Evolutionary conservation across 73 alveolate genomes (phyloP).

Genomic region (Paramecium caudatum): DNA sequence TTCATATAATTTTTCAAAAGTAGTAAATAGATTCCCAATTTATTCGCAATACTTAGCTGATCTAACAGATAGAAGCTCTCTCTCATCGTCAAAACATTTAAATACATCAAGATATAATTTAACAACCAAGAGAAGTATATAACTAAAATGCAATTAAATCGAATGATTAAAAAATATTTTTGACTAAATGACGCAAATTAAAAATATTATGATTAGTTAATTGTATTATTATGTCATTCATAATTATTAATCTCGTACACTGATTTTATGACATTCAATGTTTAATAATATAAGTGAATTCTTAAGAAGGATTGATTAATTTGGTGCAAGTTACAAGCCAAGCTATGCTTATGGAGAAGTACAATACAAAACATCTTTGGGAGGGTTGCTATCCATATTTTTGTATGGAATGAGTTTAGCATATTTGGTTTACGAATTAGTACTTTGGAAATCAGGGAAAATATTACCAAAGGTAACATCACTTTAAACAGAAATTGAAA

Average conservation of each 20-base stretch:
- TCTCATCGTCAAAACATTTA: background rate
- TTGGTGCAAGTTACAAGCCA: slow-evolving; percentile 51
- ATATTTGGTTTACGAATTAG: slow-evolving; percentile 7
- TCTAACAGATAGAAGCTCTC: slow-evolving; percentile 10
- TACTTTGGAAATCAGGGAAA: background rate
- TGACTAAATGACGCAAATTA: no score
- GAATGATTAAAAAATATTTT: no score
- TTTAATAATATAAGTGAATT: background rate
- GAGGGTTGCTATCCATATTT: slow-evolving; percentile 16
- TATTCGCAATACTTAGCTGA: background rate
- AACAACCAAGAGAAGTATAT: slow-evolving; percentile 9
- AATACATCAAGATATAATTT: slow-evolving; percentile 29
- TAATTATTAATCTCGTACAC: no score
- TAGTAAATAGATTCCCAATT: background rate
- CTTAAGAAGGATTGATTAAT: slow-evolving; percentile 54
- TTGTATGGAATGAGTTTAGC: slow-evolving; percentile 60
- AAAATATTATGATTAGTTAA: no score
- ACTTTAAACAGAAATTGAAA: background rate
- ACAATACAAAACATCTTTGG: slow-evolving; percentile 36
- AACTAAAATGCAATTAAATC: no score
- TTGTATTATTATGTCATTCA: no score
- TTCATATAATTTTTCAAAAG: background rate
- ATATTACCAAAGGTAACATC: slow-evolving; percentile 38
- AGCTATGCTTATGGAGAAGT: slow-evolving; percentile 6
- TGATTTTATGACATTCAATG: no score